phyloP scores from a whole-genome alignment of 176 grass and related monocot genomes.

The Stipa capillata region DNA sequence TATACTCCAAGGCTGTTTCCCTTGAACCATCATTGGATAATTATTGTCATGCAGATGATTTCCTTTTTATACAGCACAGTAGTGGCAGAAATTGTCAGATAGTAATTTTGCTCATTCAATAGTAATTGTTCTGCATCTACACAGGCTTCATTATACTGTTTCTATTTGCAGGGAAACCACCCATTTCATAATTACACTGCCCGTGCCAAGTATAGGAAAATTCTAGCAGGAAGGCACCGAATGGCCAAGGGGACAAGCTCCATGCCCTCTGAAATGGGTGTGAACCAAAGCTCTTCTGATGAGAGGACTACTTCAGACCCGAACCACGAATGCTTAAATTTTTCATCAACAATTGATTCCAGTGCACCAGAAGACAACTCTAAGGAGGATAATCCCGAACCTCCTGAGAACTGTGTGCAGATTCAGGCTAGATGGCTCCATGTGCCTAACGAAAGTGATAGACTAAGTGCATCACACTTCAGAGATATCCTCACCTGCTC shows the following conservation, averaged over 20 bases:
- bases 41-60: background rate
- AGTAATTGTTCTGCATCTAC: background rate
- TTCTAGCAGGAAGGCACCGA: slow-evolving; percentile 30
- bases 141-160: background rate
- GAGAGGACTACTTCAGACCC: slow-evolving; percentile 21
- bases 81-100: background rate
- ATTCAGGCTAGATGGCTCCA: slow-evolving; percentile 81
- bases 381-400: slow-evolving; percentile 15
- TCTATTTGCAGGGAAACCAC: slow-evolving; percentile 63
- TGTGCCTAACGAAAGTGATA: slow-evolving; percentile 84
- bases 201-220: slow-evolving; percentile 76
- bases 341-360: slow-evolving; percentile 23
- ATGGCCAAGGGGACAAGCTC: slow-evolving; percentile 30
- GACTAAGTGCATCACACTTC: slow-evolving; percentile 74
- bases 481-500: slow-evolving; percentile 75
- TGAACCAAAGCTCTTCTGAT: slow-evolving; percentile 17
- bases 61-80: background rate
- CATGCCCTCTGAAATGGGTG: slow-evolving; percentile 14
- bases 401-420: slow-evolving; percentile 13
- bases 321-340: slow-evolving; percentile 28
- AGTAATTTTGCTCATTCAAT: background rate
- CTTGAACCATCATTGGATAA: background rate
- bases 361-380: slow-evolving; percentile 14
- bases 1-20: background rate
- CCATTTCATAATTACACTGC: slow-evolving; percentile 97